phyloP scores from a whole-genome alignment of 2,329 filamentous ascomycete species.

The Fusarium oxysporum region DNA sequence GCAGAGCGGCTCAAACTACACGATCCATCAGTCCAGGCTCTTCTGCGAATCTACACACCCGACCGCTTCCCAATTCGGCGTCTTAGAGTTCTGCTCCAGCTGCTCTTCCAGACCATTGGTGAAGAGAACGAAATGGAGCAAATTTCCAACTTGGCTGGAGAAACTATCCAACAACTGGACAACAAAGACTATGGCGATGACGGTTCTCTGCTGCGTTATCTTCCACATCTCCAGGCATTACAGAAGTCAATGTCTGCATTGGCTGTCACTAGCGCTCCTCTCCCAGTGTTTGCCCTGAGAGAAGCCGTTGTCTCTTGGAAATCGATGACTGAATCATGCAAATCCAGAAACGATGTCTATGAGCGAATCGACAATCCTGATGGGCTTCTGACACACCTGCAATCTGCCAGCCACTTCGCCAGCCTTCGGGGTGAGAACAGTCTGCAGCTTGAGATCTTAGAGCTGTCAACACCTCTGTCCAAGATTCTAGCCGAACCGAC shows the following conservation, averaged over 20 bases:
- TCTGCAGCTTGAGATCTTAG: slow-evolving; percentile 59
- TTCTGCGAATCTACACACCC: slow-evolving; percentile 62
- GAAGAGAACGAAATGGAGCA: slow-evolving; percentile 53
- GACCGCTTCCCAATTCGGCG: slow-evolving; percentile 65
- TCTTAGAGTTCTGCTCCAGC: slow-evolving; percentile 62
- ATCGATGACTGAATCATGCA: slow-evolving; percentile 53
- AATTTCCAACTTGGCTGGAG: slow-evolving; percentile 55
- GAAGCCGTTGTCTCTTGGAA: slow-evolving; percentile 60
- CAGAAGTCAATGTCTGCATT: slow-evolving; percentile 59
- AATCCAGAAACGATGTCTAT: slow-evolving; percentile 56
- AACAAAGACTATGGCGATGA: slow-evolving; percentile 59
- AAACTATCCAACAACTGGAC: slow-evolving; percentile 52
- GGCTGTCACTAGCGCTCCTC: slow-evolving; percentile 49
- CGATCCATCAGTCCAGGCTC: slow-evolving; percentile 58
- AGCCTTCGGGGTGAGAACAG: slow-evolving; percentile 62
- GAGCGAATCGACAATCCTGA: slow-evolving; percentile 62
- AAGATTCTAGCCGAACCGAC: slow-evolving; percentile 49
- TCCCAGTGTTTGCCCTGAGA: slow-evolving; percentile 49
- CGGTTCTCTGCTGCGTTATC: slow-evolving; percentile 55
- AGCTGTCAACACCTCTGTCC: slow-evolving; percentile 59
- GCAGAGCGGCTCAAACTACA: slow-evolving; percentile 54
- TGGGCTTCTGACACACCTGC: slow-evolving; percentile 61
- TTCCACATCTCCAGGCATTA: slow-evolving; percentile 62
- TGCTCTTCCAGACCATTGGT: slow-evolving; percentile 63
- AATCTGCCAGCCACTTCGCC: slow-evolving; percentile 63